These are phyloP conservation scores for Dactylellina sp. DNA, from an alignment of 2,329 filamentous ascomycete genomes.

Conservation along the genomic window DNA sequence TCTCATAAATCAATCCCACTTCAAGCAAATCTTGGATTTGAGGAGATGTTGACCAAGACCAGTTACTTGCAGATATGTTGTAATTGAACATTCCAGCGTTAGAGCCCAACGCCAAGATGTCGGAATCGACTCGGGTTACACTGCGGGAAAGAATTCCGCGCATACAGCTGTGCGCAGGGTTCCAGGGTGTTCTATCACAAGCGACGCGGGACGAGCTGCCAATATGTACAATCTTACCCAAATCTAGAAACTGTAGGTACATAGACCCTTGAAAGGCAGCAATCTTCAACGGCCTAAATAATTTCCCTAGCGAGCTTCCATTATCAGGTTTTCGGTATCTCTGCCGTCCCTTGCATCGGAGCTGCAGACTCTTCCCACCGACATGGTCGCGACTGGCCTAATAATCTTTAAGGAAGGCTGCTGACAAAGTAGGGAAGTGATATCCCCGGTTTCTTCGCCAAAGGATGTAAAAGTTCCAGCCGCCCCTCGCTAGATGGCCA, in stretches of 20 bases:
- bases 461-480: background rate
- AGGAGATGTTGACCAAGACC: background rate
- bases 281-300: background rate
- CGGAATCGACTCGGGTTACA: constrained; percentile 11
- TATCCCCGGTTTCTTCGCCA: constrained; percentile 7
- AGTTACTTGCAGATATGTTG: background rate
- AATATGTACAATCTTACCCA: background rate
- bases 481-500: background rate
- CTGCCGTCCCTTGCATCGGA: constrained; percentile 3
- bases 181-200: constrained; percentile 3
- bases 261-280: constrained; percentile 4
- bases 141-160: constrained; percentile 1
- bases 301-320: constrained; percentile 4
- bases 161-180: background rate
- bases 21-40: background rate
- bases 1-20: too few relatives aligned
- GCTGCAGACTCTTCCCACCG: background rate
- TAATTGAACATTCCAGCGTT: background rate
- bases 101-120: background rate
- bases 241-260: constrained; percentile 1
- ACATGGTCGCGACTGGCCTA: background rate
- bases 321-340: background rate
- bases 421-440: constrained; percentile 1
- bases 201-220: constrained; percentile 17
- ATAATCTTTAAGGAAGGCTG: background rate